phyloP scores from a whole-genome alignment of 768 basidiomycete genomes.

The Boletus rubropictus region DNA sequence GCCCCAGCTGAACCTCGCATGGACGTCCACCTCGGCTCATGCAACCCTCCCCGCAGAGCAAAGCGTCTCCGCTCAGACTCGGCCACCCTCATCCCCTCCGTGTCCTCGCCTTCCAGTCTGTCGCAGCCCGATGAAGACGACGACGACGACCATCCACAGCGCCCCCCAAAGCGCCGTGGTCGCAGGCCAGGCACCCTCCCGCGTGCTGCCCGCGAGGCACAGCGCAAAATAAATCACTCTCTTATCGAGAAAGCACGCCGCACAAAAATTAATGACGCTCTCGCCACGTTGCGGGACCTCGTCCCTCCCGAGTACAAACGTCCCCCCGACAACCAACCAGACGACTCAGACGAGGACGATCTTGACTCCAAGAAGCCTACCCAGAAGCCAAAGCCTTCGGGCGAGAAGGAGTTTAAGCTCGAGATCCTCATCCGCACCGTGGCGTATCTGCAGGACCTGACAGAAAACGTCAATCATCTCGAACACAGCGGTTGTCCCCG shows the following conservation, averaged over 20 bases:
- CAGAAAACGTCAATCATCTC: slow-evolving; percentile 46
- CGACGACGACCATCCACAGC: slow-evolving; percentile 16
- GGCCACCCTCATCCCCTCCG: not conserved
- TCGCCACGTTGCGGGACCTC: slow-evolving; percentile 68
- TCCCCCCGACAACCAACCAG: slow-evolving; percentile 21
- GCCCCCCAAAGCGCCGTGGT: slow-evolving; percentile 56
- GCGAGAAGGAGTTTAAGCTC: slow-evolving; percentile 87
- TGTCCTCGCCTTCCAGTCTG: slow-evolving; percentile 6
- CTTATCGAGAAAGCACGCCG: slow-evolving; percentile 91
- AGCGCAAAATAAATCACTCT: slow-evolving; percentile 89
- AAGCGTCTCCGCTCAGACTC: slow-evolving; percentile 35
- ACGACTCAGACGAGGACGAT: slow-evolving; percentile 31
- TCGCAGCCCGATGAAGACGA: slow-evolving; percentile 28
- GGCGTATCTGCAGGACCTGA: slow-evolving; percentile 65
- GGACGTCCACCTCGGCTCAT: slow-evolving; percentile 33
- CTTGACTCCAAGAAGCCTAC: slow-evolving; percentile 24
- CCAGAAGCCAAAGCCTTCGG: slow-evolving; percentile 33
- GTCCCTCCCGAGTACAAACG: slow-evolving; percentile 59
- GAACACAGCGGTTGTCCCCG: slow-evolving; percentile 29
- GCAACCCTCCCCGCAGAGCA: slow-evolving; percentile 43
- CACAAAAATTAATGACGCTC: slow-evolving; percentile 93
- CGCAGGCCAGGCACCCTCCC: slow-evolving; percentile 67
- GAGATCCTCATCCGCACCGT: slow-evolving; percentile 86
- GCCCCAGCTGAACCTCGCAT: slow-evolving; percentile 17
- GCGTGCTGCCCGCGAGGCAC: slow-evolving; percentile 74